These are phyloP conservation scores for Tylopilus sp. DNA, from an alignment of 768 basidiomycete genomes.

Conservation along the genomic window DNA sequence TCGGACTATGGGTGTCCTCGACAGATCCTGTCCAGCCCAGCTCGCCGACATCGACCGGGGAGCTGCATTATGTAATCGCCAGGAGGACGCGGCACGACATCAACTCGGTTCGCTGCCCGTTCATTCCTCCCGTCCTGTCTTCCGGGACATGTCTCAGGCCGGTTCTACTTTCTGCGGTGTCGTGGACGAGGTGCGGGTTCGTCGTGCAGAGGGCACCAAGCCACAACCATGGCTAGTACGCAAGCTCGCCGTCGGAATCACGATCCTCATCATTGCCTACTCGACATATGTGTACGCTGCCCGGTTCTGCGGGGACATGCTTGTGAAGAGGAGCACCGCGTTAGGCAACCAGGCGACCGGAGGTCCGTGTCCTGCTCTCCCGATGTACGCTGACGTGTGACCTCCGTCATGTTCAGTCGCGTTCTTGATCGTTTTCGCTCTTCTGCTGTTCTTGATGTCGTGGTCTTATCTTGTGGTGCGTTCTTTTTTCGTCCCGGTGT, in stretches of 20 bases:
- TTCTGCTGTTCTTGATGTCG: constrained; percentile 65
- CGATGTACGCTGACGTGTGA: constrained; percentile 3
- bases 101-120: too few relatives aligned
- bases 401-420: constrained; percentile 46
- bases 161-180: constrained; percentile 44
- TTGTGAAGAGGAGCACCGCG: constrained; percentile 42
- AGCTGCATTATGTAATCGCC: constrained; percentile 21
- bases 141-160: constrained; percentile 15
- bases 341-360: constrained; percentile 53
- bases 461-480: constrained; percentile 79
- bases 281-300: constrained; percentile 76
- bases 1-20: too few relatives aligned
- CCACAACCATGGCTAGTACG: constrained; percentile 73
- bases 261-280: constrained; percentile 61
- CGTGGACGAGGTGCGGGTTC: constrained; percentile 46
- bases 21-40: neutral
- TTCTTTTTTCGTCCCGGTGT: neutral
- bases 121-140: too few relatives aligned
- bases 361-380: constrained; percentile 48
- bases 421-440: constrained; percentile 57
- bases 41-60: too few relatives aligned
- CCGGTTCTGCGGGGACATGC: constrained; percentile 66
- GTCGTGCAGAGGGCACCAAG: constrained; percentile 37
- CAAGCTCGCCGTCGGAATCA: constrained; percentile 64
- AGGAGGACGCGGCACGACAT: constrained; percentile 5